Conservation (phyloP, 495 filamentous ascomycete species). For the Talaromyces wortmannii region DNA sequence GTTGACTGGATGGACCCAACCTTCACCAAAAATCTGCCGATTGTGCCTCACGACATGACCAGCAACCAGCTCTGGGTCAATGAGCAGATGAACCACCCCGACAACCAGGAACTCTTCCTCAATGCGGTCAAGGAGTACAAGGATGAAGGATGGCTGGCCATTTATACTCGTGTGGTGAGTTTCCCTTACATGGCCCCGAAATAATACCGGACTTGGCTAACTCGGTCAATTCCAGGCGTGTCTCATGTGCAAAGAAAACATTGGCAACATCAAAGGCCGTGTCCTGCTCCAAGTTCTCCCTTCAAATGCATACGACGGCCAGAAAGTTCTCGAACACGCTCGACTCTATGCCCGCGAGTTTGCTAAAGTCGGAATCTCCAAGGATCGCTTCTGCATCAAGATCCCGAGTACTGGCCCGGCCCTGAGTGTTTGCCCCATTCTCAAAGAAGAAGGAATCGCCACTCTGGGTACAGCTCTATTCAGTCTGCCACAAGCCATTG, state of each 20-base stretch:
- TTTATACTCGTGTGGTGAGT: constrained; percentile 30
- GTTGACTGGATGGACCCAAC: constrained; percentile 36
- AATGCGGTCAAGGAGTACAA: constrained; percentile 27
- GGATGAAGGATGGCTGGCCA: constrained; percentile 29
- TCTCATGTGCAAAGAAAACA: constrained; percentile 33
- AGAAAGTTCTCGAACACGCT: constrained; percentile 26
- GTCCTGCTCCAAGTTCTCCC: constrained; percentile 31
- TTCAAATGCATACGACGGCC: constrained; percentile 22
- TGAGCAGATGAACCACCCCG: constrained; percentile 24
- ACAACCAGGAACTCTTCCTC: constrained; percentile 26
- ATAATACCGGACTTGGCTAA: constrained; percentile 5
- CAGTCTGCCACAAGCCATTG: constrained; percentile 46
- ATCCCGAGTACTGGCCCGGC: constrained; percentile 54
- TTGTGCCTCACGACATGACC: constrained; percentile 32
- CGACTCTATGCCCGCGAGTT: constrained; percentile 32
- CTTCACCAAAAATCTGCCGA: constrained; percentile 23
- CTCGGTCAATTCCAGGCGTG: no score
- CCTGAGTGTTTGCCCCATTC: constrained; percentile 42
- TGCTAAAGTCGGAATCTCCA: constrained; percentile 24
- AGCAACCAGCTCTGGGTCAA: constrained; percentile 37
- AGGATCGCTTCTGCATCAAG: constrained; percentile 50
- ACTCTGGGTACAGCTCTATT: constrained; percentile 54
- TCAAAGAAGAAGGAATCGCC: constrained; percentile 38
- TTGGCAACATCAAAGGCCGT: constrained; percentile 30
- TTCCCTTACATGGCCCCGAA: neutral